Conservation (phyloP, 352 stramenopile species). For the Phytophthora lateralis region DNA sequence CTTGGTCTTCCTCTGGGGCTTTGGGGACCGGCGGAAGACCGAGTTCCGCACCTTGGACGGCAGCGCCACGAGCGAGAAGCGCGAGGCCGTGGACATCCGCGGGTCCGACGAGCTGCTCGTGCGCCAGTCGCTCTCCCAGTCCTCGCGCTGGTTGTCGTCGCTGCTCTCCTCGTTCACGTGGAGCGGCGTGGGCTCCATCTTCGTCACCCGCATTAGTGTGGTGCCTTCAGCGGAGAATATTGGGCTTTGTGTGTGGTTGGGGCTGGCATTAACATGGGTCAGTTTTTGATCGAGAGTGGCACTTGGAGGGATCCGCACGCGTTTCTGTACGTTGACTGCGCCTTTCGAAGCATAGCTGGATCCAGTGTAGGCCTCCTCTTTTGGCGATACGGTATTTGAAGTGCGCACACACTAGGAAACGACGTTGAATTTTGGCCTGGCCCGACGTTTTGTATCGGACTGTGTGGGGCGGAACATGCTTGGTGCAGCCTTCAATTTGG, state of each 20-base stretch:
- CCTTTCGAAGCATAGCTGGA: slow-evolving; percentile 24
- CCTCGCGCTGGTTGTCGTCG: slow-evolving; percentile 44
- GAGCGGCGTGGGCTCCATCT: slow-evolving; percentile 10
- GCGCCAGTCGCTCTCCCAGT: slow-evolving; percentile 56
- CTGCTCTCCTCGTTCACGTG: slow-evolving; percentile 23
- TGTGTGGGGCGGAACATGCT: neutral
- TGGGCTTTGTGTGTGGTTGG: slow-evolving; percentile 1
- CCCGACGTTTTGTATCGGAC: neutral
- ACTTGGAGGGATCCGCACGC: slow-evolving; percentile 9
- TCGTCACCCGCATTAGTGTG: slow-evolving; percentile 21
- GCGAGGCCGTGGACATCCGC: slow-evolving; percentile 10
- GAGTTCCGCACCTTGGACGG: slow-evolving; percentile 50
- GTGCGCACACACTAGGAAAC: neutral
- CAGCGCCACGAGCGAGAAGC: slow-evolving; percentile 54
- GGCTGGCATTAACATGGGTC: slow-evolving; percentile 1
- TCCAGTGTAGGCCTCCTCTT: slow-evolving; percentile 10
- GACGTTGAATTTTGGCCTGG: neutral
- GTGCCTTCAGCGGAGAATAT: slow-evolving; percentile 5
- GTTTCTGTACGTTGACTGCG: slow-evolving; percentile 8
- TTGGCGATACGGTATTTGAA: neutral
- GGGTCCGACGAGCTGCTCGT: slow-evolving; percentile 53
- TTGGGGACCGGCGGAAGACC: slow-evolving; percentile 36
- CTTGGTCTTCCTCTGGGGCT: slow-evolving; percentile 34
- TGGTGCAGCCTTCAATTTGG: neutral
- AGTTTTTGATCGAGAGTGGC: slow-evolving; percentile 25